A percentile compares a stretch with the other conserved stretches of the same genome.
These are phyloP conservation scores for Delphinella strobiligena DNA, from an alignment of 2,329 filamentous ascomycete genomes.

Conservation along the genomic window DNA sequence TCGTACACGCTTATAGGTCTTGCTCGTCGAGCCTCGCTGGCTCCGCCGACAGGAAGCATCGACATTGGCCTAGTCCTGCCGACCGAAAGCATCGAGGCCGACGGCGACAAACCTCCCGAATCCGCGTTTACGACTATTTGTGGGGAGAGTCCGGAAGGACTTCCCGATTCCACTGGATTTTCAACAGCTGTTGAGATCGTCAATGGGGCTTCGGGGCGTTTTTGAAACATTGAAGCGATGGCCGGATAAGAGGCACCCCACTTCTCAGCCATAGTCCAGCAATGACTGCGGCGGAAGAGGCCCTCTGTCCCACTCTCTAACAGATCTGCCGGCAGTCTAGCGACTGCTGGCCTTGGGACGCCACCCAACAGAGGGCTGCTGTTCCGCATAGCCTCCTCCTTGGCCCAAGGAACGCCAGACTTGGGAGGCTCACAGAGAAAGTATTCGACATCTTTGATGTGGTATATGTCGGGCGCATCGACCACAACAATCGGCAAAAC, in stretches of 20 bases:
- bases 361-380: conserved; percentile 45
- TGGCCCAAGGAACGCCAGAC: conserved; percentile 61
- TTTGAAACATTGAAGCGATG: conserved; percentile 17
- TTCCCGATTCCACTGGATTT: not conserved
- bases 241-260: conserved; percentile 40
- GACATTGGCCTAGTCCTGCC: no score
- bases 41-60: not conserved
- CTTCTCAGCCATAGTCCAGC: conserved; percentile 51
- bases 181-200: not conserved
- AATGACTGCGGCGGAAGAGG: conserved; percentile 56
- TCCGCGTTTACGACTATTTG: no score
- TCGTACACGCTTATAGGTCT: conserved; percentile 20
- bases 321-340: conserved; percentile 49
- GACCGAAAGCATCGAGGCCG: not conserved
- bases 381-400: conserved; percentile 41
- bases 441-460: conserved; percentile 64
- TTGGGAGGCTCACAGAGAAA: conserved; percentile 68
- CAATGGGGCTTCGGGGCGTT: conserved; percentile 14
- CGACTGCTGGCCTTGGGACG: conserved; percentile 61
- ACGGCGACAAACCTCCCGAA: no score
- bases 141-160: no score
- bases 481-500: conserved; percentile 66
- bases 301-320: conserved; percentile 56
- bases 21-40: conserved; percentile 9
- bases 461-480: conserved; percentile 58